Percentiles rank a stretch among this genome's conserved stretches.
Evolutionary conservation across 176 grass and related monocot genomes (phyloP).

Genomic region (Oryza officinalis): DNA sequence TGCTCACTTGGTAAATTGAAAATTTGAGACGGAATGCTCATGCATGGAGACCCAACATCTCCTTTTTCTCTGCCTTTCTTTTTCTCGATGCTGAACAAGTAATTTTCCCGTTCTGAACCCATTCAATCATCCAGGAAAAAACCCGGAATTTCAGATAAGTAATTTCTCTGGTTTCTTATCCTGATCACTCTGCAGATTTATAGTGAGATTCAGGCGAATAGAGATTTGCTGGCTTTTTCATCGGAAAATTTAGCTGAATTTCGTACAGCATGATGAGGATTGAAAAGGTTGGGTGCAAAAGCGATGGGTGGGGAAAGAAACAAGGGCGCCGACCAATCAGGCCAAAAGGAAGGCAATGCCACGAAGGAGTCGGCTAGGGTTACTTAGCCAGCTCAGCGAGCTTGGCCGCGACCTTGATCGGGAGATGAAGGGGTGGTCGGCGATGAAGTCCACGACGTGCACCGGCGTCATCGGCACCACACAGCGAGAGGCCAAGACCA

Average conservation of each 20-base stretch:
- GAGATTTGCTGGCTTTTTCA: neutral
- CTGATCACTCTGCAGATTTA: neutral
- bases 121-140: neutral
- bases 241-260: neutral
- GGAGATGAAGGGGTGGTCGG: too few relatives aligned
- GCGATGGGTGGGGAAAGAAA: constrained; percentile 19
- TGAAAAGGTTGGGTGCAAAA: constrained; percentile 39
- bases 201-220: neutral
- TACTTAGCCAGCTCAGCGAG: too few relatives aligned
- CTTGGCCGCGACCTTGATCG: too few relatives aligned
- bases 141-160: neutral
- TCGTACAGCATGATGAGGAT: constrained; percentile 32
- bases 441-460: too few relatives aligned
- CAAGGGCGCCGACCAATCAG: constrained; percentile 37
- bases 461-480: too few relatives aligned
- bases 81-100: neutral
- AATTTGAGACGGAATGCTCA: too few relatives aligned
- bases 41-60: too few relatives aligned
- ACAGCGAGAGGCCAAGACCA: too few relatives aligned
- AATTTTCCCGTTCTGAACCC: neutral
- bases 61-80: too few relatives aligned
- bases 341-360: constrained; percentile 30
- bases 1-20: too few relatives aligned
- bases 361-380: constrained; percentile 56
- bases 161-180: neutral